phyloP scores from a whole-genome alignment of 305 asterid genomes.

The Fraxinus velutina region DNA sequence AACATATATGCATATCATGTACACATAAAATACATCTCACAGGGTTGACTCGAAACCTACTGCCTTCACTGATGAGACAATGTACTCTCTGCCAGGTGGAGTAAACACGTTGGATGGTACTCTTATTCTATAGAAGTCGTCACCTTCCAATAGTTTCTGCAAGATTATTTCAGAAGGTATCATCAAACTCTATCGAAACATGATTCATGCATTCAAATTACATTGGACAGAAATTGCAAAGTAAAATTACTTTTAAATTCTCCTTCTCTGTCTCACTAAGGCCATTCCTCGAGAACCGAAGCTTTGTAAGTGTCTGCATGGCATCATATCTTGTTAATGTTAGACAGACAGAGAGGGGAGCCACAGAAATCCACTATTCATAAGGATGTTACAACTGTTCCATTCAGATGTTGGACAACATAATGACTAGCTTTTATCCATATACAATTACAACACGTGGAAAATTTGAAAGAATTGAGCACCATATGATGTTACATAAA shows the following conservation, averaged over 20 bases:
- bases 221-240: slow-evolving; percentile 2
- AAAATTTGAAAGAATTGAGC: background rate
- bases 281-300: slow-evolving; percentile 75
- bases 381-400: background rate
- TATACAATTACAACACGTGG: background rate
- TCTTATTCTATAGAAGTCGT: slow-evolving; percentile 82
- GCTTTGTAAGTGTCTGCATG: slow-evolving; percentile 83
- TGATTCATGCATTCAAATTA: slow-evolving; percentile 2
- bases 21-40: background rate
- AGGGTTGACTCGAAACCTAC: slow-evolving; percentile 38
- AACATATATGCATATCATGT: background rate
- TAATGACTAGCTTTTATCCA: background rate
- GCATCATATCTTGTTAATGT: slow-evolving; percentile 8
- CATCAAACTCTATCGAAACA: background rate
- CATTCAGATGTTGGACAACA: background rate
- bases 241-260: slow-evolving; percentile 53
- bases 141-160: slow-evolving; percentile 81
- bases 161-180: slow-evolving; percentile 22
- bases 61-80: slow-evolving; percentile 80
- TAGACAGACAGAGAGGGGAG: background rate
- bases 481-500: background rate
- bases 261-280: slow-evolving; percentile 66
- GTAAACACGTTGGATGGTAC: slow-evolving; percentile 67
- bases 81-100: slow-evolving; percentile 66
- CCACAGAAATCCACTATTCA: background rate